Conservation (phyloP, 2,329 filamentous ascomycete genomes). For the Zymoseptoria tritici region DNA sequence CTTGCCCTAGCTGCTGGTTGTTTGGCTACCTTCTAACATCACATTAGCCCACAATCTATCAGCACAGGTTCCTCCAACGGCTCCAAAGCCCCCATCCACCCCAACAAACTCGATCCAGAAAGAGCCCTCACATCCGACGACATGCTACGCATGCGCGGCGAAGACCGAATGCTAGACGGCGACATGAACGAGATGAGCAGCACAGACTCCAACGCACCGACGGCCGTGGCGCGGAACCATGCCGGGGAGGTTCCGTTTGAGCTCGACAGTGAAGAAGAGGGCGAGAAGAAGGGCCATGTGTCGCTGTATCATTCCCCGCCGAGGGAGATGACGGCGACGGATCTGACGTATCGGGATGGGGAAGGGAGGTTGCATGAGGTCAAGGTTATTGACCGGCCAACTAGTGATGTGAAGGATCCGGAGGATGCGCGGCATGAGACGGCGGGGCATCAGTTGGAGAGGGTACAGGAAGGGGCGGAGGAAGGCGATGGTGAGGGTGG, state of each 20-base stretch:
- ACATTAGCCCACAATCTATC: constrained; percentile 3
- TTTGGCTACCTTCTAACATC: too few species aligned
- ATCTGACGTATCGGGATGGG: constrained; percentile 12
- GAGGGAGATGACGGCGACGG: constrained; percentile 11
- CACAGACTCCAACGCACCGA: constrained; percentile 9
- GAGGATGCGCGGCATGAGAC: neutral
- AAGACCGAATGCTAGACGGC: constrained; percentile 4
- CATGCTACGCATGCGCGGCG: constrained; percentile 10
- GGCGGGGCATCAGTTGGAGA: neutral
- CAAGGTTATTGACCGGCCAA: constrained; percentile 16
- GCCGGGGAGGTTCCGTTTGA: neutral
- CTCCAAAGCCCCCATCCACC: constrained; percentile 13
- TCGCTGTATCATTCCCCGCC: constrained; percentile 9
- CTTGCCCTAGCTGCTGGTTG: too few species aligned
- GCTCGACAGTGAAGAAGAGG: neutral
- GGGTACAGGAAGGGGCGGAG: neutral
- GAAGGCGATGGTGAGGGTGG: neutral
- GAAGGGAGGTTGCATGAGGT: constrained; percentile 16
- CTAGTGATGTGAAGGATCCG: constrained; percentile 5
- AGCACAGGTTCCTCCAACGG: constrained; percentile 3
- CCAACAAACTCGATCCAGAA: constrained; percentile 13
- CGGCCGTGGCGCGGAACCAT: constrained; percentile 2
- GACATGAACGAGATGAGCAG: constrained; percentile 3
- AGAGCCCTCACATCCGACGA: constrained; percentile 10
- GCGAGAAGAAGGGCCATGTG: neutral